Percentiles rank a stretch among this genome's conserved stretches.
Conservation (phyloP, 495 filamentous ascomycete genomes). For the Lichina pygmaea region DNA sequence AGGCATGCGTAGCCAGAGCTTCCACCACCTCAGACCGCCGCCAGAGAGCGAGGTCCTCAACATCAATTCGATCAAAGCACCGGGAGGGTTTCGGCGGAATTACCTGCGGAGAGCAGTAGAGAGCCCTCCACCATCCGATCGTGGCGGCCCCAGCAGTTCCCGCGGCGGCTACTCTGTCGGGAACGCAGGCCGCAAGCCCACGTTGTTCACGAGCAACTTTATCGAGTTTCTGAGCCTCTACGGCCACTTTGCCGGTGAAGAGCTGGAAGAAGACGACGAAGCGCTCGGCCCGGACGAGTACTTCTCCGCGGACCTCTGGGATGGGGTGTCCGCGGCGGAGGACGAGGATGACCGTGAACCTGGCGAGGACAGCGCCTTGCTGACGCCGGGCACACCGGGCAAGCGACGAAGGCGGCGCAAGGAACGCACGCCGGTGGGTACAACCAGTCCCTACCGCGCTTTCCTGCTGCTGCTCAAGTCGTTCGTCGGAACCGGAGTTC, state of each 20-base stretch:
- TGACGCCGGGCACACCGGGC: constrained; percentile 35
- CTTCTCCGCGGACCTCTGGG: constrained; percentile 42
- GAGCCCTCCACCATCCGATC: constrained; percentile 23
- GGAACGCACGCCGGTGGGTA: constrained; percentile 39
- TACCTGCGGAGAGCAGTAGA: constrained; percentile 43
- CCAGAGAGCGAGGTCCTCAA: constrained; percentile 56
- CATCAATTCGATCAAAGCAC: constrained; percentile 67
- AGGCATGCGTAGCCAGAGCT: constrained; percentile 55
- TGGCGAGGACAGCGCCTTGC: constrained; percentile 57
- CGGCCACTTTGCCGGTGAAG: constrained; percentile 90
- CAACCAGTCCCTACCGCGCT: constrained; percentile 43
- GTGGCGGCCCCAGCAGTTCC: constrained; percentile 8
- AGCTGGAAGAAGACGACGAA: constrained; percentile 88
- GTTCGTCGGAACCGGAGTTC: constrained; percentile 91
- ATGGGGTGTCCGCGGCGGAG: constrained; percentile 14
- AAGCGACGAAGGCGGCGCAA: constrained; percentile 45
- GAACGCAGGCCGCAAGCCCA: constrained; percentile 13
- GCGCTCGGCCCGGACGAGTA: constrained; percentile 62
- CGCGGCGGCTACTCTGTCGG: not conserved
- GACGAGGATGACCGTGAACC: constrained; percentile 24
- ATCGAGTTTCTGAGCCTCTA: constrained; percentile 86
- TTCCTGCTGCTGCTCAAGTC: constrained; percentile 73
- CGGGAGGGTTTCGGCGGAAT: constrained; percentile 81
- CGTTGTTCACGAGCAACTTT: constrained; percentile 67
- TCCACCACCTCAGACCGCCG: constrained; percentile 45